Base-by-base conservation (phyloP, 768 basidiomycete genomes). In the Hemileccinum impolitum region DNA sequence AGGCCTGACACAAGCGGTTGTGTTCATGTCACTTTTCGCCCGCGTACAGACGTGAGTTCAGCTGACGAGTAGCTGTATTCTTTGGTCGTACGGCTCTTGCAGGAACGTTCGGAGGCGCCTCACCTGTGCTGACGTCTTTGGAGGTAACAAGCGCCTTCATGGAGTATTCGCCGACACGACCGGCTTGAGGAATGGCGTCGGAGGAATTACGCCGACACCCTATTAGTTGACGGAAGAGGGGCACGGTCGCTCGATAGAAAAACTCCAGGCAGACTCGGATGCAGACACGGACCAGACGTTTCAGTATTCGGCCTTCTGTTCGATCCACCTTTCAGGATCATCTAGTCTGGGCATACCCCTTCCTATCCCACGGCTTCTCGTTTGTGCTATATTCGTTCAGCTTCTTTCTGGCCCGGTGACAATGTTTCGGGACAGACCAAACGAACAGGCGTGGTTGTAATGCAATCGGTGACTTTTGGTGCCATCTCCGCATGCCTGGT, bases 361-460 rank as follows among this genome's bases (percentile, higher is more conserved):
- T 81, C 17, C 67, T 83, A 1, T 83, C 83, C 64, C 82, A 84
- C 51, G 81, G 78, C 1, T 81, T 78, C 55, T 76, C 82, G 3
- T 82, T 81, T 54, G 79, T 76, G 10, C 56, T 79, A 18, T 82
- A 81, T 57, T 79, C 80, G 14, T 58, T 81, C 52, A 80, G 78
- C 61, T 64, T 84, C 7, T 84, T 83, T 65, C 46, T 84, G 83
- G 79, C 80, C 81, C 1, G 72, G 77, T 15, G 82, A 85, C 63
- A 84, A 84, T 53, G 80, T 85, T n/a, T 81, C 81, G 12, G 79
- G 77, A 11, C 82, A 84, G 55, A 84, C 82, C 4, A 84, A 84
- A 60, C 75, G 83, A 12, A 81, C 83, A 0, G 72, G 81, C 2
- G 79, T 78, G 1, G 73, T 81, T 4, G 83, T 79, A 1, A 75